Evolutionary conservation across 2,329 filamentous ascomycete genomes (phyloP).

Genomic region (Penicillium sclerotiorum): DNA sequence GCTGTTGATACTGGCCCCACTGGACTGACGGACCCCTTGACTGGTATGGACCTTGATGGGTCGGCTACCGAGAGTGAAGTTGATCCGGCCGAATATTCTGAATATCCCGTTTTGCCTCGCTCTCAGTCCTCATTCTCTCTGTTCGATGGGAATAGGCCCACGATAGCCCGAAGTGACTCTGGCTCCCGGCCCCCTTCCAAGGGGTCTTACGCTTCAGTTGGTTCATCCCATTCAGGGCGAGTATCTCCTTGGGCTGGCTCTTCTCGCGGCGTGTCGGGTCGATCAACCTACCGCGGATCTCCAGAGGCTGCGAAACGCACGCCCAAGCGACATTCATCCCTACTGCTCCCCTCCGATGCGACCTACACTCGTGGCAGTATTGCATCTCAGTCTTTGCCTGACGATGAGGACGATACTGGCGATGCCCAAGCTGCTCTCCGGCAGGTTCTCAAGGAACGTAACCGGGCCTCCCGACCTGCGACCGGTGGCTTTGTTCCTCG

Average conservation of each 20-base stretch:
- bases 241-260: conserved; percentile 46
- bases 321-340: conserved; percentile 36
- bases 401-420: conserved; percentile 36
- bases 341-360: conserved; percentile 33
- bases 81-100: conserved; percentile 44
- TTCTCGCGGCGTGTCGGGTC: conserved; percentile 27
- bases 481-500: conserved; percentile 33
- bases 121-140: conserved; percentile 44
- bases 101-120: conserved; percentile 41
- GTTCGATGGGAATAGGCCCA: conserved; percentile 34
- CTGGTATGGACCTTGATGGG: conserved; percentile 46
- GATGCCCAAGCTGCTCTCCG: conserved; percentile 52
- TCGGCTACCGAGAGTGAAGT: conserved; percentile 47
- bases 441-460: conserved; percentile 45
- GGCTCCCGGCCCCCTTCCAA: conserved; percentile 46
- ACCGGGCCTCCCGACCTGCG: conserved; percentile 29
- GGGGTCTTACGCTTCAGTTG: conserved; percentile 46
- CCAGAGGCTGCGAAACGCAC: conserved; percentile 35
- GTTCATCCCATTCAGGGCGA: conserved; percentile 44
- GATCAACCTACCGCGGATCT: conserved; percentile 29
- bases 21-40: conserved; percentile 38
- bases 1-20: conserved; percentile 36
- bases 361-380: conserved; percentile 34
- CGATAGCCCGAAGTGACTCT: conserved; percentile 37
- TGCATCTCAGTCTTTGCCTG: conserved; percentile 28